Percentiles rank a stretch among this genome's conserved stretches.
phyloP scores from a whole-genome alignment of 306 rosid species.

The Gleditsia sinensis region DNA sequence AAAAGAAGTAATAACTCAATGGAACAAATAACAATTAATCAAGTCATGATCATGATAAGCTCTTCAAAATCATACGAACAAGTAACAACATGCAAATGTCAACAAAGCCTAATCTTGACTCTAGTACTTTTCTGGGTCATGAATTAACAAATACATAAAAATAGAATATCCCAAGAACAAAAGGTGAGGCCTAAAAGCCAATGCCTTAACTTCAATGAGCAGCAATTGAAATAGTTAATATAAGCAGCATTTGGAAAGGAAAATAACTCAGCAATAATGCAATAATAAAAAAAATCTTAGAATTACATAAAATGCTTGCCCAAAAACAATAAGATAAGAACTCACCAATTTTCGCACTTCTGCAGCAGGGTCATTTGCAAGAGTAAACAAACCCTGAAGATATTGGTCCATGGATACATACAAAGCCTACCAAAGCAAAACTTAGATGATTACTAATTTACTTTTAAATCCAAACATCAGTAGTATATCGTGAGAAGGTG shows the following conservation, averaged over 20 bases:
- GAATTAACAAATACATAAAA: conserved; percentile 6
- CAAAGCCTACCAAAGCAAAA: conserved; percentile 63
- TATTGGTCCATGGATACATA: conserved; percentile 82
- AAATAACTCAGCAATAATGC: not conserved
- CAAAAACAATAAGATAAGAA: too few relatives aligned
- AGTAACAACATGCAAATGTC: not conserved
- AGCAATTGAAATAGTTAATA: conserved; percentile 26
- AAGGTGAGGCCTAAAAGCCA: not conserved
- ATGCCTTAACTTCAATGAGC: not conserved
- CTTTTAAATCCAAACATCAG: conserved; percentile 30
- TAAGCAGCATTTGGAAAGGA: conserved; percentile 23
- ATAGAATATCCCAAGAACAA: conserved; percentile 16
- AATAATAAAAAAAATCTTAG: too few relatives aligned
- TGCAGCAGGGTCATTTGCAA: conserved; percentile 77
- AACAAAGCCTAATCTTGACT: conserved; percentile 9
- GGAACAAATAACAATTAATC: not conserved
- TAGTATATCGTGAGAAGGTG: conserved; percentile 29
- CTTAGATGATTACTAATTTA: not conserved
- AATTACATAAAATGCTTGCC: too few relatives aligned
- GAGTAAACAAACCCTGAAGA: conserved; percentile 92
- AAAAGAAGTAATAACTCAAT: conserved; percentile 7
- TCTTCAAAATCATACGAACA: conserved; percentile 10
- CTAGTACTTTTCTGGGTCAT: not conserved
- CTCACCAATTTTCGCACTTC: conserved; percentile 96
- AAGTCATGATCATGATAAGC: not conserved